Evolutionary conservation across 2,329 filamentous ascomycete species (phyloP), one percentile per base, ranked within the genome.

Genomic region (Aschersonia sp.): DNA sequence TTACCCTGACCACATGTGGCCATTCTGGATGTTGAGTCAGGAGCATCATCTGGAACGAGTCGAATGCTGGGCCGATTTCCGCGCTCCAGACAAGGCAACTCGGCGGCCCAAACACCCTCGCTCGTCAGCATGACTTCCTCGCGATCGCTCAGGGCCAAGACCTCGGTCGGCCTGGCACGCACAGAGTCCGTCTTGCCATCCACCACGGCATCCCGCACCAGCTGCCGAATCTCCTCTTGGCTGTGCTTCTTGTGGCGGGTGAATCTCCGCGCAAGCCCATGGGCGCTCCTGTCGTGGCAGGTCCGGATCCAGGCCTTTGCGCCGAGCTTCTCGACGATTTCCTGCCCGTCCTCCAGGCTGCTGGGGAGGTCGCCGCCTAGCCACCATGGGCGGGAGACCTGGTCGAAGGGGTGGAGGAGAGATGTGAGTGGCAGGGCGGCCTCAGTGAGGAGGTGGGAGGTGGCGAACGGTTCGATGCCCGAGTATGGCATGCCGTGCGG

Each of bases 351-450:
- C 0, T 77, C 75, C 7, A 72, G 70, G 1, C 78, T 79, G 2
- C 69, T 66, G 30, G 73, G 74, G 46, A 80, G 72, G 46, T 75
- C 73, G 0, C 78, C 77, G 38, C 78, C 78, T 2, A 82, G 60
- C 61, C 75, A 81, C 74, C 77, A 80, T 1, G 77, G 75, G 43
- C 77, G 78, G 28, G 69, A 63, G 30, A 80, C 71, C 6, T 65
- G 65, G 55, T 82, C 76, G 61, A 84, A 80, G 47, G 74, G 76
- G 58, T 85, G 81, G 12, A 85, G 66, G 4, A 85, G 72, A 0
- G 75, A 73, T 0, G 77, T 82, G 20, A 85, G 64, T 0, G 79
- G 80, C 3, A 83, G 66, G 0, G 79, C 77, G 2, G 73, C 68
- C 55, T 76, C 69, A 1, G 66, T 59, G 2, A 76, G 64, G 3